These are phyloP conservation scores for Penicillium odoratum DNA, from an alignment of 495 filamentous ascomycete species.

Conservation along the genomic window DNA sequence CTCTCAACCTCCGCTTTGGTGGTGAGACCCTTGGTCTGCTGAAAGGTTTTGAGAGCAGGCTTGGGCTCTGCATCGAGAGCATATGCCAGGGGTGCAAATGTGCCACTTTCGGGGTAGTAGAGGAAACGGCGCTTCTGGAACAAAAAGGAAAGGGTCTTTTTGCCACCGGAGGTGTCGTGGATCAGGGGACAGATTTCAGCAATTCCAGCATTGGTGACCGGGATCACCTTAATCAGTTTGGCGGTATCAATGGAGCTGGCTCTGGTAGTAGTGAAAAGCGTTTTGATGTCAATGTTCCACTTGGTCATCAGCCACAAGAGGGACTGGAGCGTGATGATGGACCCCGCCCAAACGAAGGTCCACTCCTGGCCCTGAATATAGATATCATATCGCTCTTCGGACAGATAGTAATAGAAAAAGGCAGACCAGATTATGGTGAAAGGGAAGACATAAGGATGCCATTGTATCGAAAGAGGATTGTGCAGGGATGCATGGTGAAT, in stretches of 20 bases:
- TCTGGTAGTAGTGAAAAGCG: slow-evolving; percentile 75
- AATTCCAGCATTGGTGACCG: slow-evolving; percentile 82
- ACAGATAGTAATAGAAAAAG: slow-evolving; percentile 85
- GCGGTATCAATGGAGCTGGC: slow-evolving; percentile 74
- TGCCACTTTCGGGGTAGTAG: slow-evolving; percentile 64
- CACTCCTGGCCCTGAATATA: slow-evolving; percentile 89
- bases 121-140: slow-evolving; percentile 99
- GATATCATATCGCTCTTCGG: slow-evolving; percentile 77
- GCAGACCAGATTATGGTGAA: slow-evolving; percentile 87
- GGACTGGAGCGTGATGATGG: slow-evolving; percentile 83
- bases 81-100: slow-evolving; percentile 81
- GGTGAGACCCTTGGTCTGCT: slow-evolving; percentile 70
- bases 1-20: slow-evolving; percentile 69
- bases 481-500: slow-evolving; percentile 86
- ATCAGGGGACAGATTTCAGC: slow-evolving; percentile 83
- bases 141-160: slow-evolving; percentile 80
- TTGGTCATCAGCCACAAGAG: slow-evolving; percentile 94
- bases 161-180: slow-evolving; percentile 69
- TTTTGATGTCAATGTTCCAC: slow-evolving; percentile 89
- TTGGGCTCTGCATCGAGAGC: slow-evolving; percentile 82
- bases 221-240: slow-evolving; percentile 90
- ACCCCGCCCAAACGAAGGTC: slow-evolving; percentile 91
- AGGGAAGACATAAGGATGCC: slow-evolving; percentile 90
- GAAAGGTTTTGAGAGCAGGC: slow-evolving; percentile 72
- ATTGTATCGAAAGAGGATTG: slow-evolving; percentile 75